Evolutionary conservation across 176 grass and related monocot species (phyloP), one percentile per base, ranked within the genome.

Genomic region (Musa troglodytarum): DNA sequence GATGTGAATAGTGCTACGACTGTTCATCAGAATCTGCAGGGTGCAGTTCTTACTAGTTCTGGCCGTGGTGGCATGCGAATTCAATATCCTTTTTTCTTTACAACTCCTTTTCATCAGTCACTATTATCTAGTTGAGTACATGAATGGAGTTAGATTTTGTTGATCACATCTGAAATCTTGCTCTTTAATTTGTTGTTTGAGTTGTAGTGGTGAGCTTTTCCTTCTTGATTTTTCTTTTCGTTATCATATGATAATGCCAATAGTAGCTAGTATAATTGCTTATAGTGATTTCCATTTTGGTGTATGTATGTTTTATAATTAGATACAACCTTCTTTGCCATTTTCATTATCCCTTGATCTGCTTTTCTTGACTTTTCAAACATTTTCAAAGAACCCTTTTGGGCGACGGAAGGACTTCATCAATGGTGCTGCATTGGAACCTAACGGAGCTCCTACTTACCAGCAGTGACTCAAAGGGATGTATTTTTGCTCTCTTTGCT

Each of bases 21-120:
- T 81, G 96, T 99, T 63, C 96, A 99, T 75, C 96, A 92, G 69
- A 99, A 81, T 89, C 74, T 99, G 57, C 96, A 99, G 77, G 96
- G 96, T 82, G 96, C 91, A 53, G 82, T 99, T 83, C 82, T 99
- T 88, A 84, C 91, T 68, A 99, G 96, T 76, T 99, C 96, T 80
- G 91, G 96, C 10, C 96, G 96, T 11, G 96, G 96, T 89, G 96
- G 96, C 84, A 99, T 99, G 96, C 86, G 96, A 50, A 99, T 99
- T 82, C 96, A 99, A 99, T 99, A 99, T 99, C 96, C 91, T 99
- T 97, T 53, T 24, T 54, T 71, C 72, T 28, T 54, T 53, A 49
- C 14, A 14, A 56, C 76, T 80, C 12, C 11, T 55, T 81, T 83
- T 26, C 9, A 71, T 69, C 22, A 56, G 52, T 77, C 1, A 11